Percentiles rank a stretch among this genome's conserved stretches.
These are phyloP conservation scores for Eucalyptus regnans DNA, from an alignment of 345 rosid species.

Conservation along the genomic window DNA sequence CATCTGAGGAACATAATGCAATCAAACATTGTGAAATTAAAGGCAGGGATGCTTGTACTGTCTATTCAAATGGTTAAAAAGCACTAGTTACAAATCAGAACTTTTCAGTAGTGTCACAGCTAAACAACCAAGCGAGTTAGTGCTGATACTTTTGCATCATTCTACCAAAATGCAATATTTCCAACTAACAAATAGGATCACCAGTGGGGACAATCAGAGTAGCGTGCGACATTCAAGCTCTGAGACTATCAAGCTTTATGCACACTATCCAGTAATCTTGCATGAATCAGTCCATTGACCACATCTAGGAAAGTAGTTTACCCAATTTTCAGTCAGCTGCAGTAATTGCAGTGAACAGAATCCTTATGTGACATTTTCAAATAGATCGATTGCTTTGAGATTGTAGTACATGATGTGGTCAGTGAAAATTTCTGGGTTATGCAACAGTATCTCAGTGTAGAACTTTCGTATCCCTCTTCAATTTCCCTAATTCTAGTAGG, in stretches of 20 bases:
- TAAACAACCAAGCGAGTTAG: background rate
- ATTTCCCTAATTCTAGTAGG: background rate
- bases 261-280: background rate
- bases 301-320: background rate
- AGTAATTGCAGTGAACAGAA: background rate
- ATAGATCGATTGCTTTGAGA: background rate
- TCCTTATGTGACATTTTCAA: background rate
- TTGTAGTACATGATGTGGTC: background rate
- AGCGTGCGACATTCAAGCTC: fast-evolving
- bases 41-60: background rate
- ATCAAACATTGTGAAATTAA: background rate
- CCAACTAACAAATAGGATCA: background rate
- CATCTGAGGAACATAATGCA: background rate
- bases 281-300: background rate
- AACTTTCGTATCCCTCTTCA: background rate
- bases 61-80: background rate
- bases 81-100: background rate
- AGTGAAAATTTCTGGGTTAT: background rate
- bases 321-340: background rate
- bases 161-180: background rate
- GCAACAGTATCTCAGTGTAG: background rate
- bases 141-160: background rate
- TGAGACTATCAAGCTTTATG: background rate
- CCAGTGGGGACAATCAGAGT: background rate
- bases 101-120: background rate